Evolutionary conservation across 257 asterid genomes (phyloP), one percentile per base, ranked within the genome.

Genomic region (Forsythia viridissima): DNA sequence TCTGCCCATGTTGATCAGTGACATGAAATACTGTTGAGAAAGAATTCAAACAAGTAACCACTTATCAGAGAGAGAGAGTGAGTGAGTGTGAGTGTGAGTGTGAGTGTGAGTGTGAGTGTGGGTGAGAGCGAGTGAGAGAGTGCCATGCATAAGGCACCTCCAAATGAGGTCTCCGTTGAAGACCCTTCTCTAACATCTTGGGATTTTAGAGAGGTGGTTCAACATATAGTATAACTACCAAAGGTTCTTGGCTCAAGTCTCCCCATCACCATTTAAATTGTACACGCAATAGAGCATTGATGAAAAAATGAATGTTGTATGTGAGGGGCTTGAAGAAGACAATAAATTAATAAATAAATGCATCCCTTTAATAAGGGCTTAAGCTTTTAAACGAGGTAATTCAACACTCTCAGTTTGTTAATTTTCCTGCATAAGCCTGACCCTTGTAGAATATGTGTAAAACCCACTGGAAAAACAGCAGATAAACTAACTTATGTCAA

Each of bases 1-100:
- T 92, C 67, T 87, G 87, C 73, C 99, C 99, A 48, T 92, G 93
- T 76, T 92, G 96, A 87, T 95, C 98, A 61, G 97, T 95, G 85
- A 95, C 99, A 80, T 95, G 98, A 81, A 94, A 94, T 42, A 91
- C 99, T 94, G 97, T 73, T 67, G 51, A 83, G 77, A 82, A 80
- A 85, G 61, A 78, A 81, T 41, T 48, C 43, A 40, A 72, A 55
- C 41, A 65, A 68, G 78, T 61, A 73, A 18, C 21, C 40, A 55
- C 77, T 43, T 6, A 12, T 30, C 34, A 30, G 59, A 48, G 20
- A 4, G 3, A 3, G n/a, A 48, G 59, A 13, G 20, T 4, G 5
- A 13, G 75, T 0, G 24, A 24, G 24, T n/a, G 34, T 30, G 34
- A 13, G 75, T 1, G 34, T 30, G 34, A 30, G 34, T 30, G 34